These are phyloP conservation scores for Stemphylium vesicarium DNA, from an alignment of 2,329 filamentous ascomycete genomes.

Conservation along the genomic window DNA sequence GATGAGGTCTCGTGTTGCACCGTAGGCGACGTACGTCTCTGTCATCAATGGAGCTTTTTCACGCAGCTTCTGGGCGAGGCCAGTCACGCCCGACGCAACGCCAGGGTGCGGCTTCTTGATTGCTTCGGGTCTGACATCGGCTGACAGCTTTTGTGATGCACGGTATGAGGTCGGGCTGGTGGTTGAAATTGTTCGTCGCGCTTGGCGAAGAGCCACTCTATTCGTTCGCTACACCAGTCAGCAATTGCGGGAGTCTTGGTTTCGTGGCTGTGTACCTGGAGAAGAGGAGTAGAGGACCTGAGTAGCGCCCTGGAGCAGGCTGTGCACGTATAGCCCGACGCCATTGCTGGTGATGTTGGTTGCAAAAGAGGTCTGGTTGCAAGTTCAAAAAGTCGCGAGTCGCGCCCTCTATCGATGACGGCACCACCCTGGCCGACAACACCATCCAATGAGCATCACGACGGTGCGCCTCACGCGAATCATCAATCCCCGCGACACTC, in stretches of 20 bases:
- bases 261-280: slow-evolving; percentile 26
- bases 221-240: slow-evolving; percentile 34
- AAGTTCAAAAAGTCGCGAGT: slow-evolving; percentile 36
- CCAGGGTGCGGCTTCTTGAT: slow-evolving; percentile 26
- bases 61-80: slow-evolving; percentile 39
- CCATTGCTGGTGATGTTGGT: slow-evolving; percentile 36
- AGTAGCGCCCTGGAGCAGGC: slow-evolving; percentile 42
- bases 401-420: slow-evolving; percentile 42
- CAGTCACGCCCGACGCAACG: slow-evolving; percentile 22
- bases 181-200: slow-evolving; percentile 35
- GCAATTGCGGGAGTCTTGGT: neutral
- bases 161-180: slow-evolving; percentile 30
- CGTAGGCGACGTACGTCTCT: slow-evolving; percentile 79
- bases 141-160: slow-evolving; percentile 26
- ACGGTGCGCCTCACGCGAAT: slow-evolving; percentile 6
- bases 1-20: slow-evolving; percentile 78
- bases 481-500: slow-evolving; percentile 2
- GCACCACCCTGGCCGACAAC: slow-evolving; percentile 30
- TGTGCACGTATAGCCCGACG: slow-evolving; percentile 46
- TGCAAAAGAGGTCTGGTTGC: slow-evolving; percentile 5
- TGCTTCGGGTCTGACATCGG: slow-evolving; percentile 22
- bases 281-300: slow-evolving; percentile 18
- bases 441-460: slow-evolving; percentile 20
- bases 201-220: slow-evolving; percentile 22
- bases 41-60: slow-evolving; percentile 44